Evolutionary conservation across 306 rosid species (phyloP), one percentile per base, ranked within the genome.

Genomic region (Begonia peltatifolia): DNA sequence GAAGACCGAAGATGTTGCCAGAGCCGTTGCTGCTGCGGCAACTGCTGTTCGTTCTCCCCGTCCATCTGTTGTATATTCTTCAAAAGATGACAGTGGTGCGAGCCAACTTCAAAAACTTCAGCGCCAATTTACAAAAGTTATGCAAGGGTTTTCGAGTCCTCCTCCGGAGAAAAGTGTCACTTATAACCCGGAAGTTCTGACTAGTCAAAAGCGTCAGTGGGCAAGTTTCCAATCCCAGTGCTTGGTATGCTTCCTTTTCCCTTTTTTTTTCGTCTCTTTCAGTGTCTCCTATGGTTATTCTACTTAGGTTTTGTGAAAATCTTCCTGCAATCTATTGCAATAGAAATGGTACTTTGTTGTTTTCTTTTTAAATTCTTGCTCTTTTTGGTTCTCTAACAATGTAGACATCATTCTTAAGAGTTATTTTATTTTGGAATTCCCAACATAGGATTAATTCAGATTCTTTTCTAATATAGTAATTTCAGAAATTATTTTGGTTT

Each of bases 171-270:
- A 79, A 62, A 48, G 52, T 50, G 74, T 71, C 52, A 73, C 63
- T 36, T 88, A 88, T 64, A 88, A 88, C 70, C 96, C 96, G 15
- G 96, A 88, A 77, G 65, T 84, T 65, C 65, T 88, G 59, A 88
- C 94, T 52, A 84, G 80, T 65, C 87, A 66, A 57, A 88, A 88
- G 83, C 94, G 94, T 43, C 94, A 81, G 71, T 88, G 96, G 96
- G 93, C 93, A 56, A 81, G 63, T 69, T 79, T 77, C 74, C 94
- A 87, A 74, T 66, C 84, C 71, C 87, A 84, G 57, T 66, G 76
- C 70, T 66, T 79, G 86, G 86, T 79, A 67, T 41, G 74, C 30
- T 12, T 10, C 48, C 1, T 4, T 30, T 56, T 59, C 58, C 58
- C 14, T 50, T 58, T 47, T 16, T 60, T 3, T 15, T 50, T 15